Evolutionary conservation across 129 eudicot species (phyloP), one percentile per base, ranked within the genome.

Genomic region (Solidago caesia): DNA sequence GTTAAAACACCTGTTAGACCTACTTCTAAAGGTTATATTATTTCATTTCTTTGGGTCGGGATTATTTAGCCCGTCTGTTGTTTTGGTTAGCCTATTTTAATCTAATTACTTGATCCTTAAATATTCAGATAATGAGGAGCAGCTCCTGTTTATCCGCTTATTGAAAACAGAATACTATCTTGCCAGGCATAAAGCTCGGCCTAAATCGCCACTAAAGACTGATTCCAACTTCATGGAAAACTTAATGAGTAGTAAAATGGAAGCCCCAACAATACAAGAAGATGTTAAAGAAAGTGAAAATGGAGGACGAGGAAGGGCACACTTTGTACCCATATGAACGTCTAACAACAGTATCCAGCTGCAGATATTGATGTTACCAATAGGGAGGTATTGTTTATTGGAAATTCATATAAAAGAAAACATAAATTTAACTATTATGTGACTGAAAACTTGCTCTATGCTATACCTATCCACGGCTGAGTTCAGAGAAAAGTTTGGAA

Each of bases 401-500:
- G 27, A 52, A 12, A 3, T 29, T 13, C 33, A 5, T 47, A 48
- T 49, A 8, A 0, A 8, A 62, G 6, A 70, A 13, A 53, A 64
- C 44, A 43, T 27, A 21, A 55, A 27, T 26, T 25, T 65, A 49
- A 27, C 25, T 25, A 8, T 71, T 4, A 15, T 43, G n/a, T 49
- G 5, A 69, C 27, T 60, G 7, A 68, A 33, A 58, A 64, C 51
- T 41, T 72, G 58, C 27, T 64, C 25, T 64, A 6, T 82, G 77
- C 91, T 96, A 39, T 95, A 95, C 39, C 79, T 95, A 75, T 91
- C 99, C n/a, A 79, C 90, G 2, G 85, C 74, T 51, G 99, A 91
- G 80, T 95, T 95, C 90, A 85, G 85, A 70, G 97, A 88, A 86
- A 91, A 95, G 81, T 95, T 95, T 65, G 94, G 91, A 75, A 89